A percentile compares a stretch with the other conserved stretches of the same genome.
phyloP scores from a whole-genome alignment of 495 filamentous ascomycete species.

The Zalerion maritima region DNA sequence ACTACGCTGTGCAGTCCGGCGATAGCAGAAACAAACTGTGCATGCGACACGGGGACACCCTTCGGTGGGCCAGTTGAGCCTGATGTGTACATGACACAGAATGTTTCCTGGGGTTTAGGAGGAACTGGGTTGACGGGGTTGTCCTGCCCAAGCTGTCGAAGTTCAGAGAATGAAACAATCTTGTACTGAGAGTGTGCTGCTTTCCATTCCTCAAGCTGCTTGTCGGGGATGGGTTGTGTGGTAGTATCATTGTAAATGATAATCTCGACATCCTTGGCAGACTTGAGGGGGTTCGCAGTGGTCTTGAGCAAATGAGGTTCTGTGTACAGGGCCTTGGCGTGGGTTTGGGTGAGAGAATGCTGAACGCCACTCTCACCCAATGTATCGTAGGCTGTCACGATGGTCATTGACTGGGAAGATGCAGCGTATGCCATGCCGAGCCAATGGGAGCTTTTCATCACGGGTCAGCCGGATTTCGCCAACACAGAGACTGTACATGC shows the following conservation, averaged over 20 bases:
- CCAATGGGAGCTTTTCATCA: constrained; percentile 30
- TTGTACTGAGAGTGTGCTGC: constrained; percentile 22
- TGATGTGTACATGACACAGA: constrained; percentile 93
- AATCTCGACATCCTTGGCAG: constrained; percentile 23
- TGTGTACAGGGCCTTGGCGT: constrained; percentile 44
- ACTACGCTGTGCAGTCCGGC: constrained; percentile 27
- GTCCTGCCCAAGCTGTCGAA: constrained; percentile 43
- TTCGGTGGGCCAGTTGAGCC: constrained; percentile 85
- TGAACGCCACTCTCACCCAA: constrained; percentile 45
- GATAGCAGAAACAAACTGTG: constrained; percentile 42
- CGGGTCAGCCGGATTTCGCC: constrained; percentile 5
- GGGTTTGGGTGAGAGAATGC: constrained; percentile 45
- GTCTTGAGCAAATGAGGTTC: constrained; percentile 45
- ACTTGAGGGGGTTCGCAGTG: constrained; percentile 23
- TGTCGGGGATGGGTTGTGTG: constrained; percentile 22
- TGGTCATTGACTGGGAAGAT: constrained; percentile 44
- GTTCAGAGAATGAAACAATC: constrained; percentile 28
- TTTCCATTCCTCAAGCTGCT: constrained; percentile 28
- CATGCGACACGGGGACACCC: constrained; percentile 70
- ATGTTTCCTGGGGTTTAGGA: constrained; percentile 54
- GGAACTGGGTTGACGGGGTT: constrained; percentile 47
- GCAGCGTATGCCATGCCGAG: constrained; percentile 33
- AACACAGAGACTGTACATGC: background rate
- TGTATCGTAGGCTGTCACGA: constrained; percentile 53
- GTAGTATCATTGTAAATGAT: constrained; percentile 30